Base-by-base conservation (phyloP, 495 filamentous ascomycete genomes). In the Neurospora discreta region DNA sequence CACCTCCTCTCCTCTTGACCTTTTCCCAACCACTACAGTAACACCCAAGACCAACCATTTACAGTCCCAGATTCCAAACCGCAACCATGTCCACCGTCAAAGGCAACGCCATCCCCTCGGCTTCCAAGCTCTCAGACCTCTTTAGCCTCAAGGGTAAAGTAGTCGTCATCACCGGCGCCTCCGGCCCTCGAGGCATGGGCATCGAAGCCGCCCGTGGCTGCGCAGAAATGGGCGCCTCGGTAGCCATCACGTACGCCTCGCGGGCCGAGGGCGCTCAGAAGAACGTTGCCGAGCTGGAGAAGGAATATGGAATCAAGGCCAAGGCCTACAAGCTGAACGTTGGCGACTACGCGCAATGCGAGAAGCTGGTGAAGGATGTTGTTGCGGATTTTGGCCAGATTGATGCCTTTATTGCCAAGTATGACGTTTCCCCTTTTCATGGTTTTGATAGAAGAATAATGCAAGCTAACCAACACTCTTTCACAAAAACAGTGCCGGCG, bases 241-340 rank as follows among this genome's bases (percentile, higher is more conserved):
- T 86, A 10, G 85, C 84, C 74, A 81, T 86, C 72, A 84, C 84
- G 16, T 86, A 86, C 68, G 73, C 79, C 10, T 80, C 81, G 8
- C 80, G 82, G 10, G 80, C 78, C 44, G 79, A 85, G 70, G 85
- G 89, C 16, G 90, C 89, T 13, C 82, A 83, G 20, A 86, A 89
- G 77, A 86, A 92, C 60, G 83, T 86, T 70, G 83, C 81, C 70
- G 83, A 87, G 72, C 84, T 90, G 15, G 70, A 20, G 4, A 76
- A 76, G 67, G 76, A 79, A 0, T 80, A 82, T 73, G 86, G 88
- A 68, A 83, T 92, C 73, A 89, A 89, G 60, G 86, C 85, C 71
- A 86, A 86, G 71, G 90, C 88, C 75, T 90, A 91, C 84, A 86
- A 87, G 75, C 85, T 87, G 52, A 86, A 92, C 78, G 85, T 92